Base-by-base conservation (phyloP, 2,329 filamentous ascomycete genomes). In the Aspergillus terreus region DNA sequence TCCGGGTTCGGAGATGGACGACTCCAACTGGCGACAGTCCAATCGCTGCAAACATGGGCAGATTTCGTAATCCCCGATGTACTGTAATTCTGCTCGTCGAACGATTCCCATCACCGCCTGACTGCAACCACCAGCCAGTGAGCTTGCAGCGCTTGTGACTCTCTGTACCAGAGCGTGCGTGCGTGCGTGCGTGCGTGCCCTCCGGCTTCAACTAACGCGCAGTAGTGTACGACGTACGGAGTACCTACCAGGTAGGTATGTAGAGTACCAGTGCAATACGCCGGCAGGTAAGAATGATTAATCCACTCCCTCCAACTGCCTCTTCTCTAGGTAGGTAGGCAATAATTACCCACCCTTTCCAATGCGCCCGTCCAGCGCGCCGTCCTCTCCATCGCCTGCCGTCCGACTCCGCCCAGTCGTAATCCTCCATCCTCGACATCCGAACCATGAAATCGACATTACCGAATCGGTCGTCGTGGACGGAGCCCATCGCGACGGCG, bases 381-480 rank as follows among this genome's bases (percentile, higher is more conserved):
- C 15, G 9, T 17, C 44, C n/a, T 19, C 30, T 14, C 19, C 14
- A 30, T 14, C 32, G 15, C n/a, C 44, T 47, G 46, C 49, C 45
- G 49, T 44, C 45, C 38, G 30, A 47, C 49, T 47, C 49, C 45
- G 49, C 45, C 49, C 45, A 47, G 49, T 51, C 30, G 49, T 51
- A 51, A 51, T 47, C 43, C 38, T 44, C 49, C 40, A 25, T 47
- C 15, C 15, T 42, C 40, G 40, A 44, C 27, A 44, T 42, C 49
- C 44, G 45, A 47, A 44, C 45, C 49, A 51, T 51, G 36, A 51
- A 50, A 38, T 38, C 44, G 47, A 44, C 27, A 15, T 43, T 44
- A 47, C 49, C 45, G 23, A 47, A 47, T 47, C 45, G 17, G 49
- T 47, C 23, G 27, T 36, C 14, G n/a, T 32, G 42, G 30, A 19